Base-by-base conservation (phyloP, 2,329 filamentous ascomycete genomes). In the Capronia epimyces region DNA sequence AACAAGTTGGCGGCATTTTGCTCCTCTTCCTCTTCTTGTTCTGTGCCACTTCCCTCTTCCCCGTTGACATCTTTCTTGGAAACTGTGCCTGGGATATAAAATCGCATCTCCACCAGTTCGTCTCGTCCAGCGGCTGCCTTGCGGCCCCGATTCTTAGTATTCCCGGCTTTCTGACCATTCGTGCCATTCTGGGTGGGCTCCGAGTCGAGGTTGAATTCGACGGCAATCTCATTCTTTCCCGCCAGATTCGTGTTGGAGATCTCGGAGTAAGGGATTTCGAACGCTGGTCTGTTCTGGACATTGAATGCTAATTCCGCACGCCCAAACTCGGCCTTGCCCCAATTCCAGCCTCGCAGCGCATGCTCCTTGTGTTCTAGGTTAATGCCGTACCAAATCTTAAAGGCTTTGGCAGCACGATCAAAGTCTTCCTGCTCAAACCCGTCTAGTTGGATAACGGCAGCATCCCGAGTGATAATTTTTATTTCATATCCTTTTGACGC, bases 301-400 rank as follows among this genome's bases (percentile, higher is more conserved):
- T 90, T 97, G 77, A 98, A 98, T 24, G 87, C 81, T 49, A 98
- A 81, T 73, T 98, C 93, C 48, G 89, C 86, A 71, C 97, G 95
- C 55, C 86, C 85, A 67, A 98, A 95, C 64, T 98, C 93, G 58
- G 89, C 88, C 72, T 97, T 98, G 64, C 93, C 93, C 94, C 93
- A 98, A 69, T 98, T 98, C 93, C 93, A 98, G 50, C 93, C 93
- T 62, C 93, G 83, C 52, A 98, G 75, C 20, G 93, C 89, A 69
- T 97, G 93, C 71, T 98, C 93, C 69, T 88, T 89, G 68, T 82
- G 87, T 68, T 97, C 90, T 52, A 98, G 79, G 63, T 84, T 89
- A 64, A 93, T 86, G 72, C 89, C 93, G 72, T 97, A 98, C 88
- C 91, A 97, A 65, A 91, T 87, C 75, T 96, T 97, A 79, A 98